Conservation (phyloP, 2,329 filamentous ascomycete genomes). For the Trichoderma gracile region DNA sequence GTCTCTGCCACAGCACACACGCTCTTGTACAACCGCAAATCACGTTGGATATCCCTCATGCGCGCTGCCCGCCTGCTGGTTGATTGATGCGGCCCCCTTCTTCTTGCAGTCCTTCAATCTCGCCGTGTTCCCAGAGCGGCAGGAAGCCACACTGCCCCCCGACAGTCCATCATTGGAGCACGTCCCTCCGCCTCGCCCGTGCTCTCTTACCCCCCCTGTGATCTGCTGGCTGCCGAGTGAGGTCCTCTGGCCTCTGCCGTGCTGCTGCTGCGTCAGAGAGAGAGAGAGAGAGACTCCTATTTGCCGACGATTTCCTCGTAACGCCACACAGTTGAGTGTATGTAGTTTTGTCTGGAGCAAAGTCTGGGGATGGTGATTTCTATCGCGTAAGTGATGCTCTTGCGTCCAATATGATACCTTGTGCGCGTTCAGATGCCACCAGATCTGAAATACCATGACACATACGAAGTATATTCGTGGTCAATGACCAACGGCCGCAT, state of each 20-base stretch:
- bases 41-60: neutral
- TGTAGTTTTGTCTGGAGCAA: neutral
- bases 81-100: neutral
- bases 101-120: conserved; percentile 19
- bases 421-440: neutral
- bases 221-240: conserved; percentile 24
- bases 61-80: neutral
- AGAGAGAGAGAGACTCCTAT: neutral
- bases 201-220: conserved; percentile 21
- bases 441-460: neutral
- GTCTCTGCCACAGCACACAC: neutral
- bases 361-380: neutral
- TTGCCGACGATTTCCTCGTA: neutral
- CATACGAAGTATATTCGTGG: neutral
- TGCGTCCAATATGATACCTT: neutral
- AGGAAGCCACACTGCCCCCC: neutral
- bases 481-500: neutral
- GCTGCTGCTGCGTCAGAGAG: conserved; percentile 17
- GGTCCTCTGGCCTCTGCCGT: conserved; percentile 7
- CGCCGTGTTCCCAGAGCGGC: conserved; percentile 12
- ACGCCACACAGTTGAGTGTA: neutral
- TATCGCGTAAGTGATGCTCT: neutral
- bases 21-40: too few species aligned
- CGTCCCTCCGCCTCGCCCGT: conserved; percentile 20
- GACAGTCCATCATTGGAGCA: conserved; percentile 10